Conservation (phyloP, 2,329 filamentous ascomycete genomes). For the Cladosporium sp. region DNA sequence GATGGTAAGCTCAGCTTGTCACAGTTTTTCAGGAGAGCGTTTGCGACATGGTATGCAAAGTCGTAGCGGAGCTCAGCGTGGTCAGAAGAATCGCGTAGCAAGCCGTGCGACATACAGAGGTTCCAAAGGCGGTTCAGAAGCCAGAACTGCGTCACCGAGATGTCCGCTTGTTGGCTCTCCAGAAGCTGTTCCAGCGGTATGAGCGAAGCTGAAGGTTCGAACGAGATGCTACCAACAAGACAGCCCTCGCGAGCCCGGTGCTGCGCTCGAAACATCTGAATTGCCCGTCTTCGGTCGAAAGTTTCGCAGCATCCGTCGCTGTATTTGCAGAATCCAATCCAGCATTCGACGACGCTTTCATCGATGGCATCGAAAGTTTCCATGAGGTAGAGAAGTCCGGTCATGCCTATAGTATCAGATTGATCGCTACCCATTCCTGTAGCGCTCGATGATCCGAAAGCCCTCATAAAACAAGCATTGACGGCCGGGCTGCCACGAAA, state of each 20-base stretch:
- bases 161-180: constrained; percentile 41
- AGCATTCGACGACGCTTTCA: constrained; percentile 41
- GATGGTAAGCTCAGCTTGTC: constrained; percentile 30
- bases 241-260: constrained; percentile 24
- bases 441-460: constrained; percentile 36
- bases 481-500: constrained; percentile 39
- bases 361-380: constrained; percentile 43
- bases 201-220: constrained; percentile 32
- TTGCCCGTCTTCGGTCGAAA: constrained; percentile 31
- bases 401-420: constrained; percentile 38
- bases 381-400: constrained; percentile 41
- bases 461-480: constrained; percentile 38
- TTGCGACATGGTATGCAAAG: constrained; percentile 35
- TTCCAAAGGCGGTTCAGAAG: constrained; percentile 41
- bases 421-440: constrained; percentile 40
- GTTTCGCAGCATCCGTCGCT: constrained; percentile 30
- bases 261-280: constrained; percentile 32
- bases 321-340: constrained; percentile 37
- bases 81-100: constrained; percentile 33
- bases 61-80: constrained; percentile 35
- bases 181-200: constrained; percentile 20
- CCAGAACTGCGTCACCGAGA: constrained; percentile 42
- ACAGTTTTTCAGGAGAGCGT: constrained; percentile 34
- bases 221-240: constrained; percentile 36
- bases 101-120: constrained; percentile 37